phyloP scores from a whole-genome alignment of 1,139 yeast genomes.

The Candida labiduridarum region DNA sequence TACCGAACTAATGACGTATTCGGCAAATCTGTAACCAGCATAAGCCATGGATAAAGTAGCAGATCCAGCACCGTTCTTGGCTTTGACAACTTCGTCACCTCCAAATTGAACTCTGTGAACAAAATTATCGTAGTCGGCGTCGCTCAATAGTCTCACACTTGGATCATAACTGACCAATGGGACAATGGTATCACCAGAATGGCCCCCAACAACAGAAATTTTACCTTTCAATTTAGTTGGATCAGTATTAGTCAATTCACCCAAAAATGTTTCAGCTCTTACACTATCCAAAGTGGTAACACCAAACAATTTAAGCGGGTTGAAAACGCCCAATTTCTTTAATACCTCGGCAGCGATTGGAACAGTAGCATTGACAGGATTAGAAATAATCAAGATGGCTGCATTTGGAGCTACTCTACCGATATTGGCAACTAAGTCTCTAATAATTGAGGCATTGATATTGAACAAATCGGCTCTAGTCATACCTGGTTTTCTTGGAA shows the following conservation, averaged over 20 bases:
- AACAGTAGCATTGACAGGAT: constrained; percentile 76
- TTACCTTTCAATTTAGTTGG: constrained; percentile 47
- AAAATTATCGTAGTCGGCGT: constrained; percentile 40
- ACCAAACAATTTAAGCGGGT: constrained; percentile 68
- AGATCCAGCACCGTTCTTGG: constrained; percentile 76
- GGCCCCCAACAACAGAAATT: constrained; percentile 72
- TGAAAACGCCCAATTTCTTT: constrained; percentile 60
- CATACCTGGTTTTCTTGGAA: constrained; percentile 82
- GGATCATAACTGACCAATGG: constrained; percentile 44
- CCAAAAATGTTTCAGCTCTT: constrained; percentile 68
- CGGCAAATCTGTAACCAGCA: constrained; percentile 72
- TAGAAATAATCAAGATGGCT: constrained; percentile 65
- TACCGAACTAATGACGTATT: constrained; percentile 47
- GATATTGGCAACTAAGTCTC: constrained; percentile 58
- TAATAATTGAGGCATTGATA: constrained; percentile 70
- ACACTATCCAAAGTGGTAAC: constrained; percentile 73
- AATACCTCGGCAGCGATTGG: constrained; percentile 76
- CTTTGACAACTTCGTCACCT: constrained; percentile 80
- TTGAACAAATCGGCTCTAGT: constrained; percentile 76
- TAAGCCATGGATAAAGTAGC: constrained; percentile 80
- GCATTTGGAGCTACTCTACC: constrained; percentile 66
- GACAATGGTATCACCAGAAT: constrained; percentile 75
- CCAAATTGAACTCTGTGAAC: constrained; percentile 71
- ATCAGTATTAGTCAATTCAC: constrained; percentile 38
- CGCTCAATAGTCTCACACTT: constrained; percentile 31